Conservation (phyloP, 1,284 basidiomycete species). For the Pulchroboletus neoregius region DNA sequence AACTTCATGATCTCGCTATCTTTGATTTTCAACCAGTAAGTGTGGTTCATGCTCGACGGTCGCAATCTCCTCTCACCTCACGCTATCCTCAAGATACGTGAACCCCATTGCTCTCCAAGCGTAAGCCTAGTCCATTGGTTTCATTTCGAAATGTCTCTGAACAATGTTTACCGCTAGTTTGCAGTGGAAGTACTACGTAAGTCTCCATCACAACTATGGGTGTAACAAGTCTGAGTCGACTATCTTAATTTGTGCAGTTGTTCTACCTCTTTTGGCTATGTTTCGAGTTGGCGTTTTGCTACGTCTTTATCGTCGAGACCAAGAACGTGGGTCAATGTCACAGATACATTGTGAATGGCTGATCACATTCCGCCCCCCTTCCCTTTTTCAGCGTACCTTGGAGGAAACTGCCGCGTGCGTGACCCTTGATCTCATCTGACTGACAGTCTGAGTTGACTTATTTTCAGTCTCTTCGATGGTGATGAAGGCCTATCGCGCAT, state of each 20-base stretch:
- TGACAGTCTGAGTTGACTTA: neutral
- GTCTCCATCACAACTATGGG: conserved; percentile 3
- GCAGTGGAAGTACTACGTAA: conserved; percentile 60
- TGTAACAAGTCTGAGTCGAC: neutral
- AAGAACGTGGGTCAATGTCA: conserved; percentile 38
- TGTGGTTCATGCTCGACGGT: neutral
- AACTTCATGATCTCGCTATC: conserved; percentile 61
- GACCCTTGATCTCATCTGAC: neutral
- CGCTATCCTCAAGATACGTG: conserved; percentile 43
- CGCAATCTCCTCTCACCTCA: conserved; percentile 24
- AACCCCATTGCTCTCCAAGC: conserved; percentile 65
- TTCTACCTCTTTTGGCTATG: conserved; percentile 61
- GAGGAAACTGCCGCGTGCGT: conserved; percentile 13
- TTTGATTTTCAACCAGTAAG: conserved; percentile 70
- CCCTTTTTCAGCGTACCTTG: conserved; percentile 11
- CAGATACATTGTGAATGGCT: neutral
- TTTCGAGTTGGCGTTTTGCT: conserved; percentile 60
- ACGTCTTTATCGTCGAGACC: conserved; percentile 66
- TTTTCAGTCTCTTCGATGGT: conserved; percentile 1
- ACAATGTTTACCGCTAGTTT: conserved; percentile 24
- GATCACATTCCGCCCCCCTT: neutral
- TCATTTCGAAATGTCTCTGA: neutral
- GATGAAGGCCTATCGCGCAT: neutral
- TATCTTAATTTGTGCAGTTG: neutral
- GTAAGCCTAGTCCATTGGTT: conserved; percentile 17